Conservation (phyloP, 2,329 filamentous ascomycete species). For the Botryotinia calthae region DNA sequence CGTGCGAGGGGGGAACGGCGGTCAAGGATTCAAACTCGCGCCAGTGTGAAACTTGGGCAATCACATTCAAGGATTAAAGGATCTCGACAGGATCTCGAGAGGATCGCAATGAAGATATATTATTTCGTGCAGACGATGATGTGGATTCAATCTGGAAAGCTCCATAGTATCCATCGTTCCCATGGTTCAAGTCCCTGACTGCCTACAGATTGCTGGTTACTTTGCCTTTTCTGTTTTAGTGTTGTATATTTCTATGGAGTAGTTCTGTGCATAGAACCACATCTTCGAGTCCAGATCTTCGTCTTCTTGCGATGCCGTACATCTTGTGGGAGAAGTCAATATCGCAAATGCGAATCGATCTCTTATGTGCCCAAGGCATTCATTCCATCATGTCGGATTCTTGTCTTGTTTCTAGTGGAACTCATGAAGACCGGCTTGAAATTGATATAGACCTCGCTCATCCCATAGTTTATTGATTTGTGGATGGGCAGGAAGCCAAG, state of each 20-base stretch:
- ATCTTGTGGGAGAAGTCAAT: neutral
- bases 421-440: neutral
- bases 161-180: neutral
- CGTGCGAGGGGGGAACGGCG: neutral
- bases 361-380: neutral
- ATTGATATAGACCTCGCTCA: neutral
- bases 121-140: neutral
- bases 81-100: neutral
- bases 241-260: neutral
- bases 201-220: neutral
- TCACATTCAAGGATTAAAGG: neutral
- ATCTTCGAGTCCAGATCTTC: neutral
- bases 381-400: neutral
- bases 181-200: neutral
- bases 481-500: neutral
- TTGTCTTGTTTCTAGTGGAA: neutral
- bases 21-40: neutral
- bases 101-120: neutral
- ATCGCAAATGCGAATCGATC: neutral
- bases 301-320: neutral
- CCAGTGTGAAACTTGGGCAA: neutral
- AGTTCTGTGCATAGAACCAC: neutral
- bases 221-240: constrained; percentile 1
- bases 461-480: neutral
- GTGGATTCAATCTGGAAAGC: neutral